Conservation (phyloP, 2,329 filamentous ascomycete species). For the Sclerotinia nivalis region DNA sequence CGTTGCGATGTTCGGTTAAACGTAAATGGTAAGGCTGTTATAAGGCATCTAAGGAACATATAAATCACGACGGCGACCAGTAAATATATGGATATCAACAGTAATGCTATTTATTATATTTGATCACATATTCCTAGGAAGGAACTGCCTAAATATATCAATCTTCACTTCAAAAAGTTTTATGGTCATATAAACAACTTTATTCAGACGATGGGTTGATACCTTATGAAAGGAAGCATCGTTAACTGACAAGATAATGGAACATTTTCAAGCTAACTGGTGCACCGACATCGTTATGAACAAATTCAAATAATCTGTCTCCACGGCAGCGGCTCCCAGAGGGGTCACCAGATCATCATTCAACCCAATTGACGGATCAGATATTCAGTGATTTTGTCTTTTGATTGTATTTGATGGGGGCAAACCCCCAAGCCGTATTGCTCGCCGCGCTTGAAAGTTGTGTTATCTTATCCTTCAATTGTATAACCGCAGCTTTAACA, state of each 20-base stretch:
- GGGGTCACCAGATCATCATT: not conserved
- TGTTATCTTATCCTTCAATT: not conserved
- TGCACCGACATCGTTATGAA: not conserved
- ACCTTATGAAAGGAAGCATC: not conserved
- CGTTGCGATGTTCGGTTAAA: not conserved
- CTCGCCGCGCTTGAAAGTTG: not conserved
- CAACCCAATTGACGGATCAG: not conserved
- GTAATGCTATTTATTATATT: not conserved
- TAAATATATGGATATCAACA: not conserved
- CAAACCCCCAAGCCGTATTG: not conserved
- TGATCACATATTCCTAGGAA: not conserved
- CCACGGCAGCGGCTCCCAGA: not conserved
- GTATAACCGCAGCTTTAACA: not conserved
- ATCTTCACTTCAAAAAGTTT: not conserved
- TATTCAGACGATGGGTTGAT: not conserved
- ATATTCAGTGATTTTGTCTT: not conserved
- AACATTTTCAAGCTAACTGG: not conserved
- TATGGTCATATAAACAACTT: not conserved
- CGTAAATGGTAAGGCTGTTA: constrained; percentile 5
- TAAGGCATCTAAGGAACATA: not conserved
- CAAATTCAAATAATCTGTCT: not conserved
- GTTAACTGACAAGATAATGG: not conserved
- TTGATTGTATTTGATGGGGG: not conserved
- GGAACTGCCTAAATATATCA: no score
- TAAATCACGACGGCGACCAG: not conserved